Evolutionary conservation across 1,284 basidiomycete species (phyloP).

Genomic region (Cutaneotrichosporon mucoides): DNA sequence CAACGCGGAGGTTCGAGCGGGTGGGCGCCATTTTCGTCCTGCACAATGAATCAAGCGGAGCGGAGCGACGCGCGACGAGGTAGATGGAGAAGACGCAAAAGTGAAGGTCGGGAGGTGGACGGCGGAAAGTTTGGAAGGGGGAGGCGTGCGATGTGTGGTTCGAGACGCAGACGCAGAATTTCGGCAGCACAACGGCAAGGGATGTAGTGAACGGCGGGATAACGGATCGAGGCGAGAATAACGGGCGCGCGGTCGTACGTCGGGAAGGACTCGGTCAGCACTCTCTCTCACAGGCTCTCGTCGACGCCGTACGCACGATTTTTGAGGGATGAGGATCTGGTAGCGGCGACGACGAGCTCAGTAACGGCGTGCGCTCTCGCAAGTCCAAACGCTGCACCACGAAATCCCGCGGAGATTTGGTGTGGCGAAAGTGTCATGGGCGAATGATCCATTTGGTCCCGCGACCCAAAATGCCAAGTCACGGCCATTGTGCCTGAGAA

Average conservation of each 20-base stretch:
- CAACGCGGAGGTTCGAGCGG: slow-evolving; percentile 74
- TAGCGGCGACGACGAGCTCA: background rate
- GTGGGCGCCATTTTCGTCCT: slow-evolving; percentile 16
- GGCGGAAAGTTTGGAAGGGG: too few species aligned
- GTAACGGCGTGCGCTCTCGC: too few species aligned
- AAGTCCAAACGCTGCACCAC: background rate
- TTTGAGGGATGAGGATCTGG: slow-evolving; percentile 11
- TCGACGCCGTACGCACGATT: slow-evolving; percentile 9
- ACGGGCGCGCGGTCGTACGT: too few species aligned
- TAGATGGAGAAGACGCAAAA: too few species aligned
- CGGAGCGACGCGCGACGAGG: background rate
- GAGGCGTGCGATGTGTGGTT: too few species aligned
- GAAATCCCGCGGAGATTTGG: background rate
- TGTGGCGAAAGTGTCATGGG: slow-evolving; percentile 2
- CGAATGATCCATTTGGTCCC: too few species aligned
- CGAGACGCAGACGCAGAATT: background rate
- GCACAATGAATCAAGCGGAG: background rate
- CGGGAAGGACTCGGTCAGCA: slow-evolving; percentile 9
- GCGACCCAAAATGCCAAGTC: too few species aligned
- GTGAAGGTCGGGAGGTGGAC: too few species aligned
- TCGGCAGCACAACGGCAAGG: background rate
- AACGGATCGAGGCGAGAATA: too few species aligned
- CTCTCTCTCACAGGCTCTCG: background rate
- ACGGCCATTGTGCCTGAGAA: too few species aligned
- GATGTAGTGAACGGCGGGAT: background rate